Conservation (phyloP, 345 rosid genomes). For the Moricandia moricandioides region DNA sequence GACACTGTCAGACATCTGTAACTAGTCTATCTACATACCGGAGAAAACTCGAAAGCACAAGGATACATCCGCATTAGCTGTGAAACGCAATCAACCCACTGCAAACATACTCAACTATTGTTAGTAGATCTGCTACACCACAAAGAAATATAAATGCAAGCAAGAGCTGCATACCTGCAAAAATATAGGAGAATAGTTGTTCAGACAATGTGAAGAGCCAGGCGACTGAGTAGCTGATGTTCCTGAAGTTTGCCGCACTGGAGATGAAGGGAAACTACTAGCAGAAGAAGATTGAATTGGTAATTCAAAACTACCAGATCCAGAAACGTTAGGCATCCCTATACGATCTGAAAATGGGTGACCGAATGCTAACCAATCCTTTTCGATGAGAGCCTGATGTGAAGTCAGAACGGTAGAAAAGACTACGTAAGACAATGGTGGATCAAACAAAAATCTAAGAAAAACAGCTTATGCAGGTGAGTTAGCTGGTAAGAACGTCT, state of each 20-base stretch:
- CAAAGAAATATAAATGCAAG: slow-evolving; percentile 10
- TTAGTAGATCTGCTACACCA: neutral
- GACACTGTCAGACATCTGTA: slow-evolving; percentile 12
- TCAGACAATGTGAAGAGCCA: slow-evolving; percentile 71
- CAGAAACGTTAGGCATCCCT: slow-evolving; percentile 79
- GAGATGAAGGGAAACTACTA: slow-evolving; percentile 72
- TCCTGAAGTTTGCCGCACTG: slow-evolving; percentile 67
- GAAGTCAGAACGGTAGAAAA: slow-evolving; percentile 16
- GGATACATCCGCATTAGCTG: slow-evolving; percentile 95
- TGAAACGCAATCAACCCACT: slow-evolving; percentile 98
- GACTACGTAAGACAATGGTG: slow-evolving; percentile 19
- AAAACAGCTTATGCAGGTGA: slow-evolving; percentile 9
- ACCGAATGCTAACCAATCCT: slow-evolving; percentile 99
- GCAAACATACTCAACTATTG: slow-evolving; percentile 38
- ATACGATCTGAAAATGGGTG: slow-evolving; percentile 96
- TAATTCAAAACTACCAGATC: slow-evolving; percentile 58
- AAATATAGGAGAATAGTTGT: slow-evolving; percentile 89
- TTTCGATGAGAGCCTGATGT: slow-evolving; percentile 85
- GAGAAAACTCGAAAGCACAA: slow-evolving; percentile 88
- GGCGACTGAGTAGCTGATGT: slow-evolving; percentile 61
- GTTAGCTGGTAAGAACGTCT: slow-evolving; percentile 5
- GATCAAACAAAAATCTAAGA: slow-evolving; percentile 8
- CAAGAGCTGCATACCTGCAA: slow-evolving; percentile 61
- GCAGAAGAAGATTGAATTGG: slow-evolving; percentile 66
- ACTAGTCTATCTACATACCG: slow-evolving; percentile 53